Percentiles rank a stretch among this genome's conserved stretches.
These are phyloP conservation scores for Ramularia collo-cygni DNA, from an alignment of 2,329 filamentous ascomycete species.

Conservation along the genomic window DNA sequence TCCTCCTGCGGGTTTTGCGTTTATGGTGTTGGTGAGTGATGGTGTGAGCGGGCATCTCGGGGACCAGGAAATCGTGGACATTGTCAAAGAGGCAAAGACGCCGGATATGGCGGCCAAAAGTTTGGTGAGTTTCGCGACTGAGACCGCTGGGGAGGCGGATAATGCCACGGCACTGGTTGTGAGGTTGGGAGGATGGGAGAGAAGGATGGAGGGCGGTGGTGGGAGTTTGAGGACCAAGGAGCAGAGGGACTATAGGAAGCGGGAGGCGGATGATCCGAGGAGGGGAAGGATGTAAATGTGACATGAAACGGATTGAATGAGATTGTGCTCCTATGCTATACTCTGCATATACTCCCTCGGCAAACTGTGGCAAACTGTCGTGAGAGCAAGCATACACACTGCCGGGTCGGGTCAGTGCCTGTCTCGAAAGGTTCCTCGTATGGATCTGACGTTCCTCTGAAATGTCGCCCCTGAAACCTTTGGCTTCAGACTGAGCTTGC, in stretches of 20 bases:
- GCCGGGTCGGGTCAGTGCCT: too few relatives aligned
- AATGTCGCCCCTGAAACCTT: too few relatives aligned
- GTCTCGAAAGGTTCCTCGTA: too few relatives aligned
- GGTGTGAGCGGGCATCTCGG: constrained; percentile 78
- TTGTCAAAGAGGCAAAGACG: constrained; percentile 87
- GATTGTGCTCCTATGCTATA: too few relatives aligned
- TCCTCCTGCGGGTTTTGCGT: constrained; percentile 75
- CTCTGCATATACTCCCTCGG: too few relatives aligned
- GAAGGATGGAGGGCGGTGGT: constrained; percentile 72
- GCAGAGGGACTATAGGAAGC: constrained; percentile 72
- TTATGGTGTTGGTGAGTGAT: constrained; percentile 82
- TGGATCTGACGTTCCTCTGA: too few relatives aligned
- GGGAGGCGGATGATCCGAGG: constrained; percentile 76
- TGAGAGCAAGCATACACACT: too few relatives aligned
- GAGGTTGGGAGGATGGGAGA: constrained; percentile 58
- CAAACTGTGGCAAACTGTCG: too few relatives aligned
- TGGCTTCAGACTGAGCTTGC: too few relatives aligned
- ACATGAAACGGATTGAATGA: too few relatives aligned
- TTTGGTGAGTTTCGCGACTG: constrained; percentile 81
- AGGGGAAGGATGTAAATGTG: constrained; percentile 48
- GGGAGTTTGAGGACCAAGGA: constrained; percentile 90
- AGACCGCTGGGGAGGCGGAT: constrained; percentile 60
- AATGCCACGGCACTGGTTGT: constrained; percentile 60
- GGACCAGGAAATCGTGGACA: constrained; percentile 94
- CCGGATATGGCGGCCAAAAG: constrained; percentile 76